A percentile compares a stretch with the other conserved stretches of the same genome.
These are phyloP conservation scores for Zygoascus ofunaensis DNA, from an alignment of 805 yeast species.

Conservation along the genomic window DNA sequence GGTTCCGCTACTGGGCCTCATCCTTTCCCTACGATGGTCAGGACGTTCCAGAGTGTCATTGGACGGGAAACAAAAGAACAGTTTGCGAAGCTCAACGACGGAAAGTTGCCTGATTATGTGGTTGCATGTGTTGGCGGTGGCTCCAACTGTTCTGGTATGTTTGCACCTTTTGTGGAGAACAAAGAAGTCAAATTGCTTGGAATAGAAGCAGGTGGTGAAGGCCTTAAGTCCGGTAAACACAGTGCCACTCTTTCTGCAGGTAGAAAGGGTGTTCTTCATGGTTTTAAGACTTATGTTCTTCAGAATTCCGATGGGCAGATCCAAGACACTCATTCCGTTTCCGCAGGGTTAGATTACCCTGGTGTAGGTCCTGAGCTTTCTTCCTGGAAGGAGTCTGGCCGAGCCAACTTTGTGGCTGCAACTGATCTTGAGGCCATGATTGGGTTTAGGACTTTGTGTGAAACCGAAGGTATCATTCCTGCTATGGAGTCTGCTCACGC, in stretches of 20 bases:
- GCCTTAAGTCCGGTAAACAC: constrained; percentile 78
- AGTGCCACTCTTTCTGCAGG: constrained; percentile 96
- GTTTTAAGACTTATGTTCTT: constrained; percentile 87
- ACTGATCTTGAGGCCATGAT: constrained; percentile 90
- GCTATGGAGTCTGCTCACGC: constrained; percentile 98
- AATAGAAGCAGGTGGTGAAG: constrained; percentile 99
- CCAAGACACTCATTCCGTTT: constrained; percentile 94
- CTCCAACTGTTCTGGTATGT: constrained; percentile 92
- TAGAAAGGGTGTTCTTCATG: constrained; percentile 95
- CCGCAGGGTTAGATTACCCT: constrained; percentile 98
- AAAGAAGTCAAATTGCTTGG: constrained; percentile 71
- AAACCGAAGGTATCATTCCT: constrained; percentile 96
- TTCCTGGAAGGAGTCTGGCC: constrained; percentile 86
- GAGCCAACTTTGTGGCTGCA: constrained; percentile 86
- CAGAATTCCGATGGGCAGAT: constrained; percentile 93
- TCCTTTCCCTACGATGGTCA: constrained; percentile 95
- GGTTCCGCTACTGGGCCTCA: constrained; percentile 99
- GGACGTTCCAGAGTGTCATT: constrained; percentile 96
- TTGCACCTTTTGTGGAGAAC: constrained; percentile 87
- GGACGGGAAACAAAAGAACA: constrained; percentile 93
- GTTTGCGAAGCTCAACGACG: constrained; percentile 67
- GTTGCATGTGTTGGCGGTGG: constrained; percentile 99
- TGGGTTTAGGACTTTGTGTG: constrained; percentile 83
- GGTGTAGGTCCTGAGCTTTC: constrained; percentile 99
- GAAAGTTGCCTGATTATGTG: constrained; percentile 81